These are phyloP conservation scores for Lindgomyces ingoldianus DNA, from an alignment of 495 filamentous ascomycete species.

Conservation along the genomic window DNA sequence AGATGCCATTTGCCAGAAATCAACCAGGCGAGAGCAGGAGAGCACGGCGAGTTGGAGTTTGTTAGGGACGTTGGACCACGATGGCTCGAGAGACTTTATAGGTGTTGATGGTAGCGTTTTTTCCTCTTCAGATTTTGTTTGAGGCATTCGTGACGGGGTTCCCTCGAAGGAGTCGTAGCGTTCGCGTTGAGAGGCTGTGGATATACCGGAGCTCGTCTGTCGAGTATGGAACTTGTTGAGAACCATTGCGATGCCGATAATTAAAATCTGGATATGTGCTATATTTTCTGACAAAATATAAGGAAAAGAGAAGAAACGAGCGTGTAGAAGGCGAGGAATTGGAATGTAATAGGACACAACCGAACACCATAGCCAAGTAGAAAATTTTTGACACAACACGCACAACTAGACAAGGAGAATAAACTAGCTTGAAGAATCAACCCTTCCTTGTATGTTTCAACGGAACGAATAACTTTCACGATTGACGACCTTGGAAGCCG, in stretches of 20 bases:
- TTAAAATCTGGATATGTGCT: no score
- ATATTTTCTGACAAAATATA: not conserved
- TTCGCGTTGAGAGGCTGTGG: not conserved
- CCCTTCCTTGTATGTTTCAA: no score
- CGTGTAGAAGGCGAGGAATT: no score
- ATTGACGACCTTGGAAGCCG: no score
- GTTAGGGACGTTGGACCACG: conserved; percentile 41
- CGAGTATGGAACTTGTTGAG: not conserved
- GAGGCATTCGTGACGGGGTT: not conserved
- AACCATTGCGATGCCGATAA: no score
- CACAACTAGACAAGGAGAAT: not conserved
- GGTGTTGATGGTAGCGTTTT: conserved; percentile 1
- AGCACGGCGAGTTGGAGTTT: conserved; percentile 53
- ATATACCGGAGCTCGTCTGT: not conserved
- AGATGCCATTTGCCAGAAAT: conserved; percentile 53
- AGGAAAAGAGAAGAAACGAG: not conserved
- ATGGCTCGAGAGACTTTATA: conserved; percentile 10
- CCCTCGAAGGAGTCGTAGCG: not conserved
- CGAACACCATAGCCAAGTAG: not conserved
- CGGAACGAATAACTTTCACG: no score
- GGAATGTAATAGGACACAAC: not conserved
- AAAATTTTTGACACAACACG: not conserved
- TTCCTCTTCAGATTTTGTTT: not conserved
- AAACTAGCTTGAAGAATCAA: not conserved
- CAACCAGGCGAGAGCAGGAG: conserved; percentile 52